Evolutionary conservation across 768 basidiomycete genomes (phyloP).

Genomic region (Boletellus ananas): DNA sequence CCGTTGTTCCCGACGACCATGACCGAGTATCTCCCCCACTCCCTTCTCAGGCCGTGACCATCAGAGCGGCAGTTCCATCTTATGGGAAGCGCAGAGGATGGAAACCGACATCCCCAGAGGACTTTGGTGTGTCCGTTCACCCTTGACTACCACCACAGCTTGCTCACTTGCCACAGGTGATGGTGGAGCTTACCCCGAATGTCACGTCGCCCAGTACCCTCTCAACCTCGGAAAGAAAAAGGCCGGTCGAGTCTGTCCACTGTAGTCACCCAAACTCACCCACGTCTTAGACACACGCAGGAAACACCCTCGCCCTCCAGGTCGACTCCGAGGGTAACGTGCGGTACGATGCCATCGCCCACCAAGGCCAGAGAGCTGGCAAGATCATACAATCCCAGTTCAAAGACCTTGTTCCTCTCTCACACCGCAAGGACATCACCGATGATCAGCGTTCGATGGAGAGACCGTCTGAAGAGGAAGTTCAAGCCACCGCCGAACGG

Average conservation of each 20-base stretch:
- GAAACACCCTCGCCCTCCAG: constrained; percentile 94
- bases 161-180: constrained; percentile 47
- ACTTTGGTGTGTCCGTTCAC: constrained; percentile 63
- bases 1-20: constrained; percentile 58
- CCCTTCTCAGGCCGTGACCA: constrained; percentile 40
- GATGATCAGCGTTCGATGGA: constrained; percentile 78
- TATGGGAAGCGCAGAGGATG: constrained; percentile 86
- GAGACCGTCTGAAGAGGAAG: constrained; percentile 89
- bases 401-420: constrained; percentile 93
- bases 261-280: neutral
- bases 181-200: constrained; percentile 90
- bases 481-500: constrained; percentile 85
- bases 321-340: constrained; percentile 97
- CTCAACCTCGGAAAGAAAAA: constrained; percentile 94
- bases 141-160: neutral
- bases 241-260: constrained; percentile 40
- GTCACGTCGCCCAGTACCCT: constrained; percentile 96
- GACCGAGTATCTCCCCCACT: constrained; percentile 38
- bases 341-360: constrained; percentile 94
- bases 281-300: constrained; percentile 69
- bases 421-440: constrained; percentile 82
- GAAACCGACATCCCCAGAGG: constrained; percentile 77
- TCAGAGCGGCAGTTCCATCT: constrained; percentile 60
- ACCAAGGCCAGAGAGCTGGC: constrained; percentile 86
- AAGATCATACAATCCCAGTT: constrained; percentile 92